Conservation (phyloP, 768 basidiomycete species). For the Collybiopsis luxurians region DNA sequence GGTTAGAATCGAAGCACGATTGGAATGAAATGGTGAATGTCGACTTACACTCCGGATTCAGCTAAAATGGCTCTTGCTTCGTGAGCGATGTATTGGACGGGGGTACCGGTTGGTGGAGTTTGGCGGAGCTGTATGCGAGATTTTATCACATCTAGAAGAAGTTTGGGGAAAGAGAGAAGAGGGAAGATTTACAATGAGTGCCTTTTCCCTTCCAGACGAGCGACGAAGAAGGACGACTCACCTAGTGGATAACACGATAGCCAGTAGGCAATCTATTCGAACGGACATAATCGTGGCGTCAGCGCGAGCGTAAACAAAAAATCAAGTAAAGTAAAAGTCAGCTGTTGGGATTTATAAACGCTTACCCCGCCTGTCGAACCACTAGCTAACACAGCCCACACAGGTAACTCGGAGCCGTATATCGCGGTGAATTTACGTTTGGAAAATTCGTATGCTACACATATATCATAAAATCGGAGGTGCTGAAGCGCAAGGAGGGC, state of each 20-base stretch:
- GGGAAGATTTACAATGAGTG: no score
- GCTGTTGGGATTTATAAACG: conserved; percentile 15
- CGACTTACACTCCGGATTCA: conserved; percentile 70
- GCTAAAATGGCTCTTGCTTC: conserved; percentile 67
- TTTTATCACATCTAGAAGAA: conserved; percentile 76
- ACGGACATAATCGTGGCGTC: no score
- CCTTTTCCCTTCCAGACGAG: neutral
- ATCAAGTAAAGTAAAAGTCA: no score
- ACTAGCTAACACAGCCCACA: conserved; percentile 82
- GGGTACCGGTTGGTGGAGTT: conserved; percentile 70
- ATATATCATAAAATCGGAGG: no score
- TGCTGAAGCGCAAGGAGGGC: no score
- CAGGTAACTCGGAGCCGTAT: conserved; percentile 70
- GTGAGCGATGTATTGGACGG: conserved; percentile 69
- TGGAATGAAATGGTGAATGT: neutral
- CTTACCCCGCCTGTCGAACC: conserved; percentile 82
- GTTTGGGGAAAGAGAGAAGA: neutral
- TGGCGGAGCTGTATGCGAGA: conserved; percentile 81
- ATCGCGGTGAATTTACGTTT: conserved; percentile 69
- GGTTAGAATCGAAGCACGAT: no score
- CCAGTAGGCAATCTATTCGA: conserved; percentile 81
- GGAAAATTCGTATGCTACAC: conserved; percentile 80
- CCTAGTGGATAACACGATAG: conserved; percentile 88
- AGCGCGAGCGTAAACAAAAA: no score
- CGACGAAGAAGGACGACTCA: conserved; percentile 18